These are phyloP conservation scores for Lasiosphaeria miniovina DNA, from an alignment of 495 filamentous ascomycete species.

Conservation along the genomic window DNA sequence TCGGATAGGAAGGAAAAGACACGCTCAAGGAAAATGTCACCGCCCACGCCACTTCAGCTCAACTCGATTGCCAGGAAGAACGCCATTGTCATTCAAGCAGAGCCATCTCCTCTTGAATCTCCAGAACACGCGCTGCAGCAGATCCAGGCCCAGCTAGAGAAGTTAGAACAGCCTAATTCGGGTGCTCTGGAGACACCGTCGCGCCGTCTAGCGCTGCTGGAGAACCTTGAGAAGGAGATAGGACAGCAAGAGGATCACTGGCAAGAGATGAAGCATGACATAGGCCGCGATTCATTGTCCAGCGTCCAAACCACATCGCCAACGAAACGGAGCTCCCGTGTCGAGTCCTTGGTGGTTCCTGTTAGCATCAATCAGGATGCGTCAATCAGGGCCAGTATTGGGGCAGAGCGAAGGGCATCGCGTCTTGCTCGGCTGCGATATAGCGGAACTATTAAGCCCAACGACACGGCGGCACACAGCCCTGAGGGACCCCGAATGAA, in stretches of 20 bases:
- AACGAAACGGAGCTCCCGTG: constrained; percentile 24
- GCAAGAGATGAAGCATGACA: constrained; percentile 47
- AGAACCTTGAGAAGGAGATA: constrained; percentile 54
- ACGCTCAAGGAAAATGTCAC: constrained; percentile 42
- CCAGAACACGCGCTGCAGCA: constrained; percentile 45
- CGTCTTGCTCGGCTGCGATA: constrained; percentile 30
- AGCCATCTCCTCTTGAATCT: constrained; percentile 49
- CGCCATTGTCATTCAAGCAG: constrained; percentile 34
- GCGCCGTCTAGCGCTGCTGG: constrained; percentile 41
- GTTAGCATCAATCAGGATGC: constrained; percentile 16
- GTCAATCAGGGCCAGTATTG: constrained; percentile 26
- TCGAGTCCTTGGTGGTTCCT: constrained; percentile 20
- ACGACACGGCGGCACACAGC: constrained; percentile 16
- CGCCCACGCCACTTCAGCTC: constrained; percentile 48
- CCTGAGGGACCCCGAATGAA: constrained; percentile 20
- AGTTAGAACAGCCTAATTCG: constrained; percentile 35
- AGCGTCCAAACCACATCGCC: constrained; percentile 36
- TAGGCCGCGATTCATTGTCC: constrained; percentile 47
- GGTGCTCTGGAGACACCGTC: constrained; percentile 31
- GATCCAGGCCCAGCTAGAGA: constrained; percentile 50
- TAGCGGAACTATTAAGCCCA: constrained; percentile 23
- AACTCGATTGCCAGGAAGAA: constrained; percentile 30
- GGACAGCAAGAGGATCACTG: constrained; percentile 49
- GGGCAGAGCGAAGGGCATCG: constrained; percentile 35
- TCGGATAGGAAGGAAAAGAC: constrained; percentile 42